Percentiles rank a stretch among this genome's conserved stretches.
phyloP scores from a whole-genome alignment of 176 grass and related monocot genomes.

The Pontederia crassipes region DNA sequence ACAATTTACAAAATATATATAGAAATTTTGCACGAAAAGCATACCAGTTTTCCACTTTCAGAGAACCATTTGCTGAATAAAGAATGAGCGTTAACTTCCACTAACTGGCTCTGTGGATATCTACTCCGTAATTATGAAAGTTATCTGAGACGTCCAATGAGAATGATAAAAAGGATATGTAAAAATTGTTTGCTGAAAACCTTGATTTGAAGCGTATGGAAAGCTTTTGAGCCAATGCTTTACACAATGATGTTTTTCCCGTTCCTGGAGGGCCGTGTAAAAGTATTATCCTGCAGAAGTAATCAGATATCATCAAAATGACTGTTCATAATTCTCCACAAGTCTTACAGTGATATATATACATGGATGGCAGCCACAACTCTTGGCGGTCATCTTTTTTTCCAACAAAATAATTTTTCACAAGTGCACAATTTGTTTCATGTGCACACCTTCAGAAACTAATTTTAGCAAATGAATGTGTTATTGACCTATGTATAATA shows the following conservation, averaged over 20 bases:
- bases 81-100: constrained; percentile 99
- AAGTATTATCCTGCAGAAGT: constrained; percentile 78
- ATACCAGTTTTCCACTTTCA: constrained; percentile 99
- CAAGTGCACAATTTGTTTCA: too few species aligned
- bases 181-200: constrained; percentile 24
- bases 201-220: constrained; percentile 85
- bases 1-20: neutral
- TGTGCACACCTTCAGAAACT: too few species aligned
- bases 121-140: constrained; percentile 29
- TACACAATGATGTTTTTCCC: constrained; percentile 96
- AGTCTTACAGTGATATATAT: too few species aligned
- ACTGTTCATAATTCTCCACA: neutral
- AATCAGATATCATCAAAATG: constrained; percentile 6
- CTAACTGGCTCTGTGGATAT: constrained; percentile 83
- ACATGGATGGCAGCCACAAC: too few species aligned
- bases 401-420: too few species aligned
- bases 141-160: constrained; percentile 12
- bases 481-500: too few species aligned
- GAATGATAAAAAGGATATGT: constrained; percentile 12
- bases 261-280: constrained; percentile 98
- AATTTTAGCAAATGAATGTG: too few species aligned
- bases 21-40: constrained; percentile 19
- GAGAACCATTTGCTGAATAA: constrained; percentile 99
- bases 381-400: too few species aligned
- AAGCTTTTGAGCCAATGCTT: constrained; percentile 98